These are phyloP conservation scores for Scytalidium sp. DNA, from an alignment of 2,329 filamentous ascomycete species.

Conservation along the genomic window DNA sequence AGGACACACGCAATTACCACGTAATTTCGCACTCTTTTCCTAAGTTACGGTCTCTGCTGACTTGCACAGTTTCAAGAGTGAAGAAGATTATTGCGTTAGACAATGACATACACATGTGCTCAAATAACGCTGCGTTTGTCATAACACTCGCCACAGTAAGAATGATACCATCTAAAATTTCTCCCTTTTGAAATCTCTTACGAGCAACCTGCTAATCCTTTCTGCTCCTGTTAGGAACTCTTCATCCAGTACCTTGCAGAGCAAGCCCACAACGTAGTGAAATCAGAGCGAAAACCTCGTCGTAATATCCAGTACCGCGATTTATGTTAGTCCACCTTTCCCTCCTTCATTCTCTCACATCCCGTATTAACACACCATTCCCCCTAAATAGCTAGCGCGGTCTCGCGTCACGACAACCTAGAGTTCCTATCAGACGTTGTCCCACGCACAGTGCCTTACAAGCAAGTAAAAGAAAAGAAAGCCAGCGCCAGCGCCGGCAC, in stretches of 20 bases:
- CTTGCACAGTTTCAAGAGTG: conserved; percentile 73
- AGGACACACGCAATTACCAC: conserved; percentile 78
- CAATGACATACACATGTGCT: conserved; percentile 80
- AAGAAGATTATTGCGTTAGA: conserved; percentile 94
- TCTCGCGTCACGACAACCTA: conserved; percentile 85
- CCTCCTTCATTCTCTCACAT: not conserved
- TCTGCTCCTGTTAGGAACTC: conserved; percentile 65
- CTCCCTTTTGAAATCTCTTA: not conserved
- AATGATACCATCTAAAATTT: conserved; percentile 6
- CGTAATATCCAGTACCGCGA: conserved; percentile 96
- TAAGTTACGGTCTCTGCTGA: conserved; percentile 7
- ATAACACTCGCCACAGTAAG: conserved; percentile 84
- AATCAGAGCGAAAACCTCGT: conserved; percentile 85
- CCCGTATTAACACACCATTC: conserved; percentile 5
- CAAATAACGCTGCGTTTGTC: conserved; percentile 90
- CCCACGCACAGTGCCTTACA: conserved; percentile 79
- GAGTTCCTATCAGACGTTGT: conserved; percentile 93
- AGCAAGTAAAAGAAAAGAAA: conserved; percentile 70
- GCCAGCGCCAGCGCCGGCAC: conserved; percentile 42
- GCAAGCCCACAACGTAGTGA: conserved; percentile 83
- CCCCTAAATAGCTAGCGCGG: conserved; percentile 64
- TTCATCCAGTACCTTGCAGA: conserved; percentile 90
- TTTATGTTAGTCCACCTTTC: conserved; percentile 56
- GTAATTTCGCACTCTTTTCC: conserved; percentile 50
- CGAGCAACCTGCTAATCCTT: conserved; percentile 5